Evolutionary conservation across 176 grass and related monocot species (phyloP).

Genomic region (Juncus inflexus): DNA sequence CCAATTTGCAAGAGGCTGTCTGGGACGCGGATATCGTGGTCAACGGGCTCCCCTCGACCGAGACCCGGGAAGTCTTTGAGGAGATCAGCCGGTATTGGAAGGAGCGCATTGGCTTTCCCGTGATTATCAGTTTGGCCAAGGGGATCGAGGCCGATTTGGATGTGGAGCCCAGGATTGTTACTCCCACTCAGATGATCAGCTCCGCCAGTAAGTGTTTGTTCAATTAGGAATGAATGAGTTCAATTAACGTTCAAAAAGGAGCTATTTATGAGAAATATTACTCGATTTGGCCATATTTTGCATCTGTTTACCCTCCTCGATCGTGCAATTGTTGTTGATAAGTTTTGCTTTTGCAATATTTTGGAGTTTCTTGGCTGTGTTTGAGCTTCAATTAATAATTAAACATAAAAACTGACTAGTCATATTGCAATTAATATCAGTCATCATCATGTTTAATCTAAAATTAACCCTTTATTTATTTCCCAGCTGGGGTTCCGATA

Average conservation of each 20-base stretch:
- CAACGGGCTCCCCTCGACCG: slow-evolving; percentile 81
- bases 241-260: too few species aligned
- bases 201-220: slow-evolving; percentile 60
- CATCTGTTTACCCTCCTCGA: too few species aligned
- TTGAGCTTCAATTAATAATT: too few species aligned
- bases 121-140: slow-evolving; percentile 89
- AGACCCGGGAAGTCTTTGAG: slow-evolving; percentile 87
- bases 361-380: too few species aligned
- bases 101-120: slow-evolving; percentile 80
- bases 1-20: slow-evolving; percentile 93
- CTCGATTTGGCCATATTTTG: too few species aligned
- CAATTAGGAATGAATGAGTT: neutral
- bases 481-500: slow-evolving; percentile 85
- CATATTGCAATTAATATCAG: too few species aligned
- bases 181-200: slow-evolving; percentile 94
- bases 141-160: slow-evolving; percentile 81
- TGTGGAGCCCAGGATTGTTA: slow-evolving; percentile 71
- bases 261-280: too few species aligned
- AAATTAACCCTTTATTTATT: neutral
- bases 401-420: too few species aligned
- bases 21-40: slow-evolving; percentile 99
- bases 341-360: too few species aligned
- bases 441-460: neutral
- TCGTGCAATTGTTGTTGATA: too few species aligned
- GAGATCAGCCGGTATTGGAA: slow-evolving; percentile 95